phyloP scores from a whole-genome alignment of 1,284 basidiomycete genomes.

The Cerioporus squamosus region DNA sequence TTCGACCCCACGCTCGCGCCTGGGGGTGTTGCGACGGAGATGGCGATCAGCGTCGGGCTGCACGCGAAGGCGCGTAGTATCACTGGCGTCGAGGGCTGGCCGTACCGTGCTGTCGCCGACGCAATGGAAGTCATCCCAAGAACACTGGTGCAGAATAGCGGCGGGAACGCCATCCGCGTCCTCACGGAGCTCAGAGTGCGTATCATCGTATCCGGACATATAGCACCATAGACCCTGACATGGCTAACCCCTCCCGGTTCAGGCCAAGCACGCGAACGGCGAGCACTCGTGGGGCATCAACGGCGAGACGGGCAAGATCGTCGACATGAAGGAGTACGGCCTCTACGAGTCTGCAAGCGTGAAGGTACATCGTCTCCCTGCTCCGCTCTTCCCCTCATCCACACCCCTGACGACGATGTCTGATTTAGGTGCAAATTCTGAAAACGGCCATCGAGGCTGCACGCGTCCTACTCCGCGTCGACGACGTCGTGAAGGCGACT shows the following conservation, averaged over 20 bases:
- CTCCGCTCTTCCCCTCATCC: not conserved
- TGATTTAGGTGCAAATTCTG: conserved; percentile 82
- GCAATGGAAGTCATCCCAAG: conserved; percentile 98
- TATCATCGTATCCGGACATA: not conserved
- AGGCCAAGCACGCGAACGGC: conserved; percentile 95
- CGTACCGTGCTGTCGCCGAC: conserved; percentile 91
- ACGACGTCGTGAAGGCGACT: conserved; percentile 91
- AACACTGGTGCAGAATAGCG: conserved; percentile 94
- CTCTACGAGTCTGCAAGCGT: conserved; percentile 96
- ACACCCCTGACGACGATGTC: not conserved
- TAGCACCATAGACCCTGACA: not conserved
- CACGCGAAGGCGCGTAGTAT: conserved; percentile 83
- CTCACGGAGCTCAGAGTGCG: conserved; percentile 85
- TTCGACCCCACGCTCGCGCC: conserved; percentile 94
- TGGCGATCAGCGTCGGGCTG: conserved; percentile 93
- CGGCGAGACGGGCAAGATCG: conserved; percentile 93
- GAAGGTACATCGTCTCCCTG: conserved; percentile 57
- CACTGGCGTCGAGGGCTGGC: conserved; percentile 88
- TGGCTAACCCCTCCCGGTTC: not conserved
- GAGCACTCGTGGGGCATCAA: conserved; percentile 93
- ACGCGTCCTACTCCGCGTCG: conserved; percentile 90
- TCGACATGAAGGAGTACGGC: conserved; percentile 95
- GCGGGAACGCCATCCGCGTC: conserved; percentile 93
- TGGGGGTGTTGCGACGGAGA: conserved; percentile 97
- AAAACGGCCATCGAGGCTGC: conserved; percentile 97